phyloP scores from a whole-genome alignment of 805 yeast genomes.

The Kodamaea restingae region DNA sequence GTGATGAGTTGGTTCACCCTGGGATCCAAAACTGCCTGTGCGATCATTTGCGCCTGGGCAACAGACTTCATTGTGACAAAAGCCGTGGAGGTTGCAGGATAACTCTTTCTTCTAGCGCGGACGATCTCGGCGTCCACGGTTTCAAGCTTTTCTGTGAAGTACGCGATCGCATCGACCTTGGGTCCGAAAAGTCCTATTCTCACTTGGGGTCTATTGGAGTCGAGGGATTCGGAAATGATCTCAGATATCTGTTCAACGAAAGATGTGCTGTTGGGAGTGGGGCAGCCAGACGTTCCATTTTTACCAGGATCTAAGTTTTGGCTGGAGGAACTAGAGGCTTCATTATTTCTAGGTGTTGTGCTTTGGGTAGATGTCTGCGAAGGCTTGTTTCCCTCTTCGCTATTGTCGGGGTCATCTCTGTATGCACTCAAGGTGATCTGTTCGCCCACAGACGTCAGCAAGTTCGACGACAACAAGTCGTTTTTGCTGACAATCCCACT shows the following conservation, averaged over 20 bases:
- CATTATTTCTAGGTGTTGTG: no score
- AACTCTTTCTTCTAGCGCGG: conserved; percentile 62
- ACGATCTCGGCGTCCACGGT: conserved; percentile 67
- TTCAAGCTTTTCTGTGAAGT: conserved; percentile 64
- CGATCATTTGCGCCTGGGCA: conserved; percentile 94
- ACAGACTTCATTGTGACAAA: conserved; percentile 93
- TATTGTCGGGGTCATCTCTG: conserved; percentile 14
- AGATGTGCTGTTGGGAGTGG: conserved; percentile 10
- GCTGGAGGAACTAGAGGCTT: no score
- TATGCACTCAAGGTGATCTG: conserved; percentile 18
- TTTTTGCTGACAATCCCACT: conserved; percentile 27
- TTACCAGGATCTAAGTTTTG: no score
- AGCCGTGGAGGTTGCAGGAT: conserved; percentile 84
- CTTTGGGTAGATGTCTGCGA: no score
- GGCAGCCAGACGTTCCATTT: neutral
- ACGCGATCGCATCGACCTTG: conserved; percentile 75
- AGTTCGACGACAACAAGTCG: conserved; percentile 26
- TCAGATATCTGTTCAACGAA: conserved; percentile 28
- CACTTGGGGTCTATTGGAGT: conserved; percentile 53
- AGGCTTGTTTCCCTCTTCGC: no score
- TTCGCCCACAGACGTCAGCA: conserved; percentile 29
- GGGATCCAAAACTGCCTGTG: conserved; percentile 92
- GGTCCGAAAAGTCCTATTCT: conserved; percentile 63
- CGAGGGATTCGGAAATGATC: conserved; percentile 12
- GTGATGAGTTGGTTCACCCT: conserved; percentile 79